Percentiles rank a stretch among this genome's conserved stretches.
Conservation (phyloP, 2,329 filamentous ascomycete species). For the Neocucurbitaria cava region DNA sequence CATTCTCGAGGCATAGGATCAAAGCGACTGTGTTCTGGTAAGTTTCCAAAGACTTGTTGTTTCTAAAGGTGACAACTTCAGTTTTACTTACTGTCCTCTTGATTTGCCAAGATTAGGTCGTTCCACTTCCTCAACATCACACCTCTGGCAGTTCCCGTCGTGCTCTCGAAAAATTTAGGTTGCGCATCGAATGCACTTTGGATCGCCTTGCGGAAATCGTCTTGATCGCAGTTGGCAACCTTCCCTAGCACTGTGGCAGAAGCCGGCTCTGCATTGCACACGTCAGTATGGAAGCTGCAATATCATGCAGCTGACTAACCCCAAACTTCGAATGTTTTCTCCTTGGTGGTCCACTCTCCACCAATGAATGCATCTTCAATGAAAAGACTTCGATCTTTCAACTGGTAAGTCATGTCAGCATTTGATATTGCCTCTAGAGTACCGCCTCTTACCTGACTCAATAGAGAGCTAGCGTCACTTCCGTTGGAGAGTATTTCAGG, state of each 20-base stretch:
- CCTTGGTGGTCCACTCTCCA: conserved; percentile 7
- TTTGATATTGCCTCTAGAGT: neutral
- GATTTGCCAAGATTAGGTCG: neutral
- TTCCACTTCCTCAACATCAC: neutral
- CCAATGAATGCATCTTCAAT: conserved; percentile 8
- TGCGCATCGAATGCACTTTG: neutral
- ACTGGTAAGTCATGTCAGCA: neutral
- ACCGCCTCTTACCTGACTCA: too few relatives aligned
- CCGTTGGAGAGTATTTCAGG: too few relatives aligned
- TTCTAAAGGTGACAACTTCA: neutral
- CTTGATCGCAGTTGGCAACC: neutral
- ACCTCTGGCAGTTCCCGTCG: neutral
- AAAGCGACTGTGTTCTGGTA: neutral
- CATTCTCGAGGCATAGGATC: conserved; percentile 65
- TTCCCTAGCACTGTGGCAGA: neutral
- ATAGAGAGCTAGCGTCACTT: too few relatives aligned
- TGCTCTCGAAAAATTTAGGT: neutral
- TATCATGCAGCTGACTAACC: neutral
- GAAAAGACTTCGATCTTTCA: conserved; percentile 3
- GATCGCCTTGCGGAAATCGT: conserved; percentile 4
- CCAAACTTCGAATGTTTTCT: neutral
- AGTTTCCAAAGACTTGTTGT: neutral
- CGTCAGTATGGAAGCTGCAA: neutral
- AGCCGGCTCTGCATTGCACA: neutral
- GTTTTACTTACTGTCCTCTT: neutral